Conservation (phyloP, 2,329 filamentous ascomycete genomes). For the Cladosporium sp. region DNA sequence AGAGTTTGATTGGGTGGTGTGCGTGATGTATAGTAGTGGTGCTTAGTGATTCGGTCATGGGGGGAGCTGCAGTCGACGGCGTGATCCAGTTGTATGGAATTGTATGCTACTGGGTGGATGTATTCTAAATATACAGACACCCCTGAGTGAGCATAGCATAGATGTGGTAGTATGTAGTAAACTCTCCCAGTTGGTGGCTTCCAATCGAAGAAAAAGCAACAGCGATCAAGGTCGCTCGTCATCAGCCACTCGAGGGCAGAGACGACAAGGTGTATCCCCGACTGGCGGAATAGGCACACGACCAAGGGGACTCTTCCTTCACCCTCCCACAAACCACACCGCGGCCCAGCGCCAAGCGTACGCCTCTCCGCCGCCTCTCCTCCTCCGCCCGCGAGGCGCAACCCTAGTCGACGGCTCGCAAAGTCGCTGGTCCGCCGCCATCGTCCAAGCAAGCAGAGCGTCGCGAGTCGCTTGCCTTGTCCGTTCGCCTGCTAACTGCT, state of each 20-base stretch:
- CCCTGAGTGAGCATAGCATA: background rate
- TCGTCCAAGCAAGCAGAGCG: background rate
- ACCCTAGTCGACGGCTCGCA: background rate
- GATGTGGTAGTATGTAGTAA: background rate
- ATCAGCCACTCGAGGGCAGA: background rate
- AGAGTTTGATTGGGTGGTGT: background rate
- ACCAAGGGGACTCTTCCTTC: too few species aligned
- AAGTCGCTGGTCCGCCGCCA: background rate
- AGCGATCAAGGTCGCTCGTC: too few species aligned
- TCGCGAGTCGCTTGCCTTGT: background rate
- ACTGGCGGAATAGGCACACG: background rate
- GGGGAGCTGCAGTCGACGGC: background rate
- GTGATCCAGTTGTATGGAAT: background rate
- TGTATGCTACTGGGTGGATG: background rate
- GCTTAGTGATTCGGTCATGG: background rate
- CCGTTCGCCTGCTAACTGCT: background rate
- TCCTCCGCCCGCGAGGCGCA: conserved; percentile 2
- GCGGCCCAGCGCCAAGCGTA: background rate
- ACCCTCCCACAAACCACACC: background rate
- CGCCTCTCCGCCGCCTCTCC: background rate
- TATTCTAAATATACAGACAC: background rate
- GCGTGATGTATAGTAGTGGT: background rate
- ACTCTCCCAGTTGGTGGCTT: background rate
- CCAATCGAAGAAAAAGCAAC: background rate
- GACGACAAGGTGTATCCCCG: background rate